These are phyloP conservation scores for Leccinum subtestaceum DNA, from an alignment of 768 basidiomycete species.

Conservation along the genomic window DNA sequence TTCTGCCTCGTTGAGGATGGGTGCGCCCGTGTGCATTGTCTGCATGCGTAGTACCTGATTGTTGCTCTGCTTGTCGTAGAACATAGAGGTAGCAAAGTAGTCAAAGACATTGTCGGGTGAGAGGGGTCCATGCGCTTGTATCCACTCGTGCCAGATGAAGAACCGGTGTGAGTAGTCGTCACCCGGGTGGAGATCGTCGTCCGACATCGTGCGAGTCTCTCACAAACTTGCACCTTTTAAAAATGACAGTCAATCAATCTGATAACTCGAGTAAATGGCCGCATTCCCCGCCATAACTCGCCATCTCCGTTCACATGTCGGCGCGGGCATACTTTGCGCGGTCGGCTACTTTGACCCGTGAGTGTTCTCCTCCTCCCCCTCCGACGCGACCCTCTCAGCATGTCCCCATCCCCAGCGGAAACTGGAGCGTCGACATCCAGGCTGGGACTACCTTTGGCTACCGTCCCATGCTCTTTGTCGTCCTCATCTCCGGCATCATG, in stretches of 20 bases:
- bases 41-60: slow-evolving; percentile 94
- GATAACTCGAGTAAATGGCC: background rate
- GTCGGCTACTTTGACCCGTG: slow-evolving; percentile 39
- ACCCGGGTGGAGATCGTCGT: slow-evolving; percentile 68
- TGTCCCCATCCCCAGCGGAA: slow-evolving; percentile 24
- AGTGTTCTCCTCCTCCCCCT: background rate
- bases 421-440: slow-evolving; percentile 45
- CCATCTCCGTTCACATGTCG: slow-evolving; percentile 36
- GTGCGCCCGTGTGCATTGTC: slow-evolving; percentile 79
- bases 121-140: slow-evolving; percentile 80
- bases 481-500: slow-evolving; percentile 43
- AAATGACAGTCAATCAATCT: background rate
- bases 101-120: slow-evolving; percentile 79
- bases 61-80: slow-evolving; percentile 92
- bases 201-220: slow-evolving; percentile 36
- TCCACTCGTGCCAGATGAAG: slow-evolving; percentile 92
- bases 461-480: slow-evolving; percentile 42
- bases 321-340: slow-evolving; percentile 39
- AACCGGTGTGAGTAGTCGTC: slow-evolving; percentile 82
- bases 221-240: background rate
- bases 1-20: slow-evolving; percentile 76
- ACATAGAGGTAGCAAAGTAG: slow-evolving; percentile 88
- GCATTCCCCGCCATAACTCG: slow-evolving; percentile 13
- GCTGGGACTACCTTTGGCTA: slow-evolving; percentile 45
- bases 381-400: background rate